Evolutionary conservation across 106 monocot species (phyloP), one percentile per base, ranked within the genome.

Genomic region (Cymbidium sinense): DNA sequence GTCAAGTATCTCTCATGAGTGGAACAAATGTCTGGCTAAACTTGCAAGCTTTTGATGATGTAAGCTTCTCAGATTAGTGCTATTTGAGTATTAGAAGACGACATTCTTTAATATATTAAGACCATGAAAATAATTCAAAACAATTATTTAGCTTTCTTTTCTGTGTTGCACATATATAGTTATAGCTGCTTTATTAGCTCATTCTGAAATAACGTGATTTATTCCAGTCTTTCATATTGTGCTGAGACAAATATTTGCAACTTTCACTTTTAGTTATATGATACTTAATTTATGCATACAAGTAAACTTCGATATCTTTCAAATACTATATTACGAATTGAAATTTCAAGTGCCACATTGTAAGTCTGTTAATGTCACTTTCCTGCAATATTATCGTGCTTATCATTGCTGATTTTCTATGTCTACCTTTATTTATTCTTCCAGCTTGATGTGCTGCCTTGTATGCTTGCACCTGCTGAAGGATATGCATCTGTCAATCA

Each of bases 1-100:
- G 93, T n/a, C 96, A 96, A 82, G 96, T 96, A 65, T 96, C 96
- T 76, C 93, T 96, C 43, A 96, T 96, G 96, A 96, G 96, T 78
- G 96, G 96, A 73, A 96, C 96, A 71, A 96, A 96, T 87, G 87
- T 95, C 11, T 95, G 95, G 96, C 91, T 96, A 70, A 96, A 96
- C 79, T 86, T 96, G 83, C 93, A 93, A 90, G 67, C 75, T 76
- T 93, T 87, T 82, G 76, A 86, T 81, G 93, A 96, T 89, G 96
- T 96, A 88, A 93, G 84, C 41, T 27, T 65, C n/a, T 30, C 79
- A 36, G 34, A 43, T 52, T 67, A 25, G 20, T 74, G 70, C 2
- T 69, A 31, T 31, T 67, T 67, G 35, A 33, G 1, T 69, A 31
- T 31, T 67, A 31, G 35, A 39, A 47, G 34, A 11, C 34, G 19